Evolutionary conservation across 2,329 filamentous ascomycete genomes (phyloP), one percentile per base, ranked within the genome.

Genomic region (Colletotrichum melonis): DNA sequence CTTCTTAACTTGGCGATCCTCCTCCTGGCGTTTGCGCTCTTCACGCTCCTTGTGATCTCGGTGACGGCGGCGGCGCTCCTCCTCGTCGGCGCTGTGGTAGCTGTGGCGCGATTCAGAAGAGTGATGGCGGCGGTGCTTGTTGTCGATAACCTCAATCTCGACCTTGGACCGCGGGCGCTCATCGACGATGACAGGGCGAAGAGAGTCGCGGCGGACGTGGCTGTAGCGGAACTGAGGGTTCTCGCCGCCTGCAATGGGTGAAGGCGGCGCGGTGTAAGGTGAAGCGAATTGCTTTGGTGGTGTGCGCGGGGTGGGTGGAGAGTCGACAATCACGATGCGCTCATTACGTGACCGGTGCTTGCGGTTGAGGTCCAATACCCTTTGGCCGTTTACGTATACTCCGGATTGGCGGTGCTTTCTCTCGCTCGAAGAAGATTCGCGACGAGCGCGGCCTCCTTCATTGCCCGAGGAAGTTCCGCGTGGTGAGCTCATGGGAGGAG

Each of bases 271-370:
- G 49, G 84, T 86, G 76, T 82, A 82, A 5, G 85, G 82, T 22
- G 80, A 79, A 67, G 74, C 76, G 76, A 81, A 85, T 42, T 79
- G 77, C 74, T 83, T 85, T n/a, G 87, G 85, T 30, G 87, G 85
- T 32, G 86, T 86, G 69, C 84, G 82, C 46, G 86, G 84, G 9
- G 84, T 84, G 14, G 86, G 83, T 3, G 85, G 85, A 75, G 81
- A 81, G 72, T 88, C 84, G 64, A 86, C 81, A 69, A 88, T 81
- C 67, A 86, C 76, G 66, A 85, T 81, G 69, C 86, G 84, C 74
- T 88, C 86, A 63, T 81, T 81, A 70, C 80, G 81, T 56, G 81
- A 74, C 60, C 78, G 77, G 66, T 80, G 77, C 49, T 79, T 79
- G 71, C 79, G 80, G 75, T 80, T 78, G 67, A 81, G 64, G 63